phyloP scores from a whole-genome alignment of 176 grass and related monocot species.

The Coix lacrymajobi region DNA sequence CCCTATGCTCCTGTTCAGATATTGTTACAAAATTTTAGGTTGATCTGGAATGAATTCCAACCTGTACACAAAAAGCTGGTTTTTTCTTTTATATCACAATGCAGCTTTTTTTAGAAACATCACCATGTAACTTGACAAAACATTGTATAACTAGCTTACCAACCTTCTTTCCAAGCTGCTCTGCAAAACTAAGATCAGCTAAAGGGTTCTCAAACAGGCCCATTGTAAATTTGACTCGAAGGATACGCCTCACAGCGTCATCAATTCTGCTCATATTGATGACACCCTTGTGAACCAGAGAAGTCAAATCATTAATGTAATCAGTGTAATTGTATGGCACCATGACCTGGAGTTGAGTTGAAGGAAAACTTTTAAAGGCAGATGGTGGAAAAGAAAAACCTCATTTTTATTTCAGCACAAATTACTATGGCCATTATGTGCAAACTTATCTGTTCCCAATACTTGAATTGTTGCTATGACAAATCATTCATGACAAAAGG shows the following conservation, averaged over 20 bases:
- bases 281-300: conserved; percentile 66
- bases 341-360: conserved; percentile 57
- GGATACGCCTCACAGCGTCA: conserved; percentile 84
- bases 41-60: conserved; percentile 3
- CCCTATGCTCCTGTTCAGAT: conserved; percentile 81
- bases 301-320: conserved; percentile 64
- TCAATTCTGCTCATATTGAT: conserved; percentile 85
- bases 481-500: background rate
- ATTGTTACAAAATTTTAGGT: conserved; percentile 14
- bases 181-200: conserved; percentile 78
- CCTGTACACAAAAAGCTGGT: background rate
- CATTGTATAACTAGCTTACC: conserved; percentile 2
- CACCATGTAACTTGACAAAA: background rate
- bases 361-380: background rate
- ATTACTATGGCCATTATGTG: background rate
- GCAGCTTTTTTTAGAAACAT: background rate
- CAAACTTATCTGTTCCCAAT: background rate
- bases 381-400: background rate
- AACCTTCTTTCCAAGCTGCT: conserved; percentile 97
- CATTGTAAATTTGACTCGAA: conserved; percentile 96
- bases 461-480: background rate
- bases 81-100: background rate
- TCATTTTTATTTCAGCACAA: background rate
- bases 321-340: conserved; percentile 77
- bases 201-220: conserved; percentile 91